phyloP scores from a whole-genome alignment of 257 asterid species.

The Nicotiana attenuata region DNA sequence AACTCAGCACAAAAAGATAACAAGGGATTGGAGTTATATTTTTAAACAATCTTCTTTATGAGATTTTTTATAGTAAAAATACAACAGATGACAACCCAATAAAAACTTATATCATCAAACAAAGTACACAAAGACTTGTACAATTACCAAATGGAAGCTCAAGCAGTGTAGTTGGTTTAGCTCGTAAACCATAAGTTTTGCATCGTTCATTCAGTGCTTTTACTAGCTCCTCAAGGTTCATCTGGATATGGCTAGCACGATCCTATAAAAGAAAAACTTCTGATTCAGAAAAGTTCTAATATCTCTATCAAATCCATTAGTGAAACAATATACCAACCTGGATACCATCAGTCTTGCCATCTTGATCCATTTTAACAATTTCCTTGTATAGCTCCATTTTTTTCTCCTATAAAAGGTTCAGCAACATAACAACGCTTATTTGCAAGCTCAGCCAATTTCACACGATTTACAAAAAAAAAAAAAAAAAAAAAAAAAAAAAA shows the following conservation, averaged over 20 bases:
- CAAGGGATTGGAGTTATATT: neutral
- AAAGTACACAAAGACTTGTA: neutral
- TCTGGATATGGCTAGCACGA: conserved; percentile 60
- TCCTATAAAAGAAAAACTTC: conserved; percentile 44
- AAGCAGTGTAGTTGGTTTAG: conserved; percentile 81
- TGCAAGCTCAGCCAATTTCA: conserved; percentile 10
- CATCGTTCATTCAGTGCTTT: conserved; percentile 81
- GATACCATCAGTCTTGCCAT: conserved; percentile 46
- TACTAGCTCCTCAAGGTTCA: conserved; percentile 80
- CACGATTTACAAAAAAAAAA: neutral
- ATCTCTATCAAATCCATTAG: conserved; percentile 17
- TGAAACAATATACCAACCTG: conserved; percentile 43
- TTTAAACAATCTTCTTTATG: neutral
- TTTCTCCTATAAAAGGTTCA: conserved; percentile 52
- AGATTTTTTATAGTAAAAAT: neutral
- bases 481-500: neutral
- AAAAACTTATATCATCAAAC: neutral
- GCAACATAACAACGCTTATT: conserved; percentile 3
- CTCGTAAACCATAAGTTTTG: conserved; percentile 90
- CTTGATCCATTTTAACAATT: conserved; percentile 78
- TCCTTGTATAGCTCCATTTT: conserved; percentile 90
- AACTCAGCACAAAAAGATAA: neutral
- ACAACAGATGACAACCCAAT: neutral
- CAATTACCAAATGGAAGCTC: conserved; percentile 91
- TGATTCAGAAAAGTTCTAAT: conserved; percentile 17